Percentiles rank a stretch among this genome's conserved stretches.
Conservation (phyloP, 495 filamentous ascomycete genomes). For the Podospora sp. region DNA sequence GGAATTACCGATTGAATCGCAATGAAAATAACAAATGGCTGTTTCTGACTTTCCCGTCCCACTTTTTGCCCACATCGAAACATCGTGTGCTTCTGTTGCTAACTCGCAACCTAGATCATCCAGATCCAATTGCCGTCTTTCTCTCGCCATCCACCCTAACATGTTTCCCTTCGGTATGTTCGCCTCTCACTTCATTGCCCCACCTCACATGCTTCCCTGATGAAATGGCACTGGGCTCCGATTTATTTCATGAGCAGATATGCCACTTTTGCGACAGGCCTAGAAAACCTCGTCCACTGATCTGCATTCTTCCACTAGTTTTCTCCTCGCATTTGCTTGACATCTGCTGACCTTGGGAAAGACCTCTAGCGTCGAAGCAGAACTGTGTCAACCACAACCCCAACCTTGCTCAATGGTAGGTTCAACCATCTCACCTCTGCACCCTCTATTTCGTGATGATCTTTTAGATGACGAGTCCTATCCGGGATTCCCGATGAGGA, state of each 20-base stretch:
- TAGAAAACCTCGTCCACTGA: slow-evolving; percentile 99
- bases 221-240: slow-evolving; percentile 99
- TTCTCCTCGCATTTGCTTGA: slow-evolving; percentile 3
- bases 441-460: slow-evolving; percentile 59
- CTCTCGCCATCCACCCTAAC: slow-evolving; percentile 1
- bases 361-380: not conserved
- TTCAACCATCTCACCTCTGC: slow-evolving; percentile 4
- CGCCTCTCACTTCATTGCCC: not conserved
- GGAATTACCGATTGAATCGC: slow-evolving; percentile 99
- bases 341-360: slow-evolving; percentile 24
- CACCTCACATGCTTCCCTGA: slow-evolving; percentile 58
- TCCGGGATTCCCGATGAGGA: slow-evolving; percentile 79
- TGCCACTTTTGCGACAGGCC: slow-evolving; percentile 95
- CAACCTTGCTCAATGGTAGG: slow-evolving; percentile 16
- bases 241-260: slow-evolving; percentile 77
- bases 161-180: slow-evolving; percentile 9
- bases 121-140: not conserved
- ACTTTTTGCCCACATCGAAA: not conserved
- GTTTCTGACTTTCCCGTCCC: slow-evolving; percentile 67
- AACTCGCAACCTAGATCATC: slow-evolving; percentile 6
- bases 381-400: not conserved
- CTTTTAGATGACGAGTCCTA: slow-evolving; percentile 86
- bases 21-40: slow-evolving; percentile 88
- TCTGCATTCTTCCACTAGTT: slow-evolving; percentile 26
- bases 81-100: slow-evolving; percentile 2